phyloP scores from a whole-genome alignment of 2,329 filamentous ascomycete species.

The Ascochyta pisi region DNA sequence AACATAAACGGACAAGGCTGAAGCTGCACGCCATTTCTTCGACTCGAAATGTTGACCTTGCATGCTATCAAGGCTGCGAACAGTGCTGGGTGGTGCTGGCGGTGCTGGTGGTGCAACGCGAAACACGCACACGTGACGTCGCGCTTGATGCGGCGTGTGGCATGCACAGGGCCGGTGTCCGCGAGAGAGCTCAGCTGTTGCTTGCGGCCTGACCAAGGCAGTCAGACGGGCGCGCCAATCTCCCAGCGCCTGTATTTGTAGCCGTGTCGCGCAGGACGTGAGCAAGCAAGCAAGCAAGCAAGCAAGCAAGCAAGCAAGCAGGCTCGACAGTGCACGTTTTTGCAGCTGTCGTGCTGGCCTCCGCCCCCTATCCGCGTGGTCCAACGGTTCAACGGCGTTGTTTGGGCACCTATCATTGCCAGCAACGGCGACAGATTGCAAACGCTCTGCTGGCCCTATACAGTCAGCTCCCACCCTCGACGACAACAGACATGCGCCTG shows the following conservation, averaged over 20 bases:
- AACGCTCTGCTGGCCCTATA: slow-evolving; percentile 32
- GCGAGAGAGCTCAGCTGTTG: slow-evolving; percentile 8
- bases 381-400: slow-evolving; percentile 7
- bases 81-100: not conserved
- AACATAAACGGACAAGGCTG: not conserved
- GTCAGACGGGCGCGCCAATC: slow-evolving; percentile 11
- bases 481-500: slow-evolving; percentile 45
- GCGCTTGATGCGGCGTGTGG: slow-evolving; percentile 12
- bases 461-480: slow-evolving; percentile 18
- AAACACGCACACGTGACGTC: slow-evolving; percentile 14
- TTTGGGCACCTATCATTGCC: slow-evolving; percentile 16
- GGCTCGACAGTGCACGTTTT: not conserved
- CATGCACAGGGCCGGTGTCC: slow-evolving; percentile 4
- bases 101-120: not conserved
- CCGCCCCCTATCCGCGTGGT: slow-evolving; percentile 9
- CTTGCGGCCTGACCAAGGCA: slow-evolving; percentile 13
- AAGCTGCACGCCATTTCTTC: not conserved
- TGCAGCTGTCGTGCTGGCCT: not conserved
- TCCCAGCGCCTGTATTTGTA: slow-evolving; percentile 1
- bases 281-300: not conserved
- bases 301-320: not conserved
- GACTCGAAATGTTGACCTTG: not conserved
- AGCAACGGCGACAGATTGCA: slow-evolving; percentile 16
- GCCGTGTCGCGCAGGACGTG: slow-evolving; percentile 5
- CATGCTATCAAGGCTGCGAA: slow-evolving; percentile 5